Evolutionary conservation across 2,329 filamentous ascomycete genomes (phyloP).

Genomic region (Sclerotinia sclerotiorum): DNA sequence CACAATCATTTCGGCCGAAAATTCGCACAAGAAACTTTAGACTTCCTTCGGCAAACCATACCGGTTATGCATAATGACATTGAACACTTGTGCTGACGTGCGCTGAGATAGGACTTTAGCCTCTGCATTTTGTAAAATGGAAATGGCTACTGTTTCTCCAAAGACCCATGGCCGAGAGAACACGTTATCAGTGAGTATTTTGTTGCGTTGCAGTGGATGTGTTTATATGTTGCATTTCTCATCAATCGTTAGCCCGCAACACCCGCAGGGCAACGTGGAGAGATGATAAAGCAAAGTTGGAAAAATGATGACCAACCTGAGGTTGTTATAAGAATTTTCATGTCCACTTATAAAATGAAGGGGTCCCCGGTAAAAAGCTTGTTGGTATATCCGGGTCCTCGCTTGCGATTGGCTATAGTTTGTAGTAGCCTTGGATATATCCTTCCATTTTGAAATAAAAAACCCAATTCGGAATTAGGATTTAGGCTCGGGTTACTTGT

Average conservation of each 20-base stretch:
- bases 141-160: background rate
- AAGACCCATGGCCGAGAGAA: background rate
- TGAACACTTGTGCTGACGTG: background rate
- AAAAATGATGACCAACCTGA: background rate
- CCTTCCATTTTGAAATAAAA: background rate
- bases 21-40: background rate
- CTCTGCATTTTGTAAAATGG: background rate
- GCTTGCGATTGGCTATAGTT: background rate
- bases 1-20: background rate
- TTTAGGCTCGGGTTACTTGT: background rate
- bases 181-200: background rate
- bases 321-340: constrained; percentile 15
- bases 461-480: too few relatives aligned
- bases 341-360: background rate
- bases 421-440: background rate
- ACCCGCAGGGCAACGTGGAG: background rate
- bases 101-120: background rate
- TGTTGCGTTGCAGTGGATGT: background rate
- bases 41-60: background rate
- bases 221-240: constrained; percentile 7
- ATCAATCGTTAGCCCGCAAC: constrained; percentile 3
- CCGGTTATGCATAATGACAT: background rate
- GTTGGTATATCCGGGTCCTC: background rate
- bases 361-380: background rate
- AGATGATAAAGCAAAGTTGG: constrained; percentile 9